A percentile compares a stretch with the other conserved stretches of the same genome.
phyloP scores from a whole-genome alignment of 179 eudicot genomes.

The Sideroxylon spinosum region DNA sequence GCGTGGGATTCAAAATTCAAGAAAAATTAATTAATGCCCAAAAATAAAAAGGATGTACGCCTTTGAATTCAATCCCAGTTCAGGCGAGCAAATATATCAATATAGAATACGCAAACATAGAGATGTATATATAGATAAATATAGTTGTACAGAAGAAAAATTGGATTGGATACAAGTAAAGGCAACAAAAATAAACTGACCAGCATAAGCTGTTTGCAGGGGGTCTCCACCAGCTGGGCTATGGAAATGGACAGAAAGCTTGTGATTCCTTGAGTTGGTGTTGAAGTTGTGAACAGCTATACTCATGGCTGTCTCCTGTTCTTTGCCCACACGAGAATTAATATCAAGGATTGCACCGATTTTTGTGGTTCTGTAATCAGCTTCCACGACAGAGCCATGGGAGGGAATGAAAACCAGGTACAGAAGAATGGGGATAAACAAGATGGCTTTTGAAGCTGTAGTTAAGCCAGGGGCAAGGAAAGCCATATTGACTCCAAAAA shows the following conservation, averaged over 20 bases:
- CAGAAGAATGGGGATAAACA: not conserved
- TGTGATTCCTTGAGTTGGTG: conserved; percentile 16
- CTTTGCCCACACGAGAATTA: conserved; percentile 30
- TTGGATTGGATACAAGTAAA: not conserved
- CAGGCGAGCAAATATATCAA: no score
- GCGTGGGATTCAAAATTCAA: no score
- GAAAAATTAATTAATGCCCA: no score
- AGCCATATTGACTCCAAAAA: not conserved
- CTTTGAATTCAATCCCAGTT: no score
- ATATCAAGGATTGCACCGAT: conserved; percentile 34
- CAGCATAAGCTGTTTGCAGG: conserved; percentile 35
- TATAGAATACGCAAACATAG: no score
- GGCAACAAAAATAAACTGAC: conserved; percentile 7
- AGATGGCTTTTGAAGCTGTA: not conserved
- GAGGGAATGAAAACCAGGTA: not conserved
- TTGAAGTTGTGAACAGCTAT: conserved; percentile 37
- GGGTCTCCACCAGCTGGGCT: conserved; percentile 19
- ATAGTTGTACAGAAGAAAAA: no score
- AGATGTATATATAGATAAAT: no score
- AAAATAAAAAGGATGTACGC: no score
- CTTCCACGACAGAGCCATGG: conserved; percentile 14
- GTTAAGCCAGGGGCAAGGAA: no score
- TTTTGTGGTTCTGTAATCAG: conserved; percentile 11
- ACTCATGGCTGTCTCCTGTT: conserved; percentile 30
- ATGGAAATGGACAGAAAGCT: conserved; percentile 21